Percentiles rank a stretch among this genome's conserved stretches.
Evolutionary conservation across 352 stramenopile species (phyloP).

Genomic region (Synura sp.): DNA sequence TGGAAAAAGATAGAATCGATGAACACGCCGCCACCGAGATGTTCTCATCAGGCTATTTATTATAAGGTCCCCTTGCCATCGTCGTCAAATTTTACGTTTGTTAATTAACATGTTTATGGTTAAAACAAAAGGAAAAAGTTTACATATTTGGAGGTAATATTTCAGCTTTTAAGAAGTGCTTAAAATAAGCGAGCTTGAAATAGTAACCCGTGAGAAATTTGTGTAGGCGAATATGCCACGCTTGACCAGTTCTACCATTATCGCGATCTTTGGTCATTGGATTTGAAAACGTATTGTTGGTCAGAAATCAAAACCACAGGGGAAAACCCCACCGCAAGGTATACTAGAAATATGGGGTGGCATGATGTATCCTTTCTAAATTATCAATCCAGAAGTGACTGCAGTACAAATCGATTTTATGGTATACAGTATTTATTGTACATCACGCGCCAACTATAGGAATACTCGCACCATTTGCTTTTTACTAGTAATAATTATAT

Average conservation of each 20-base stretch:
- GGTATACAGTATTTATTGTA: no score
- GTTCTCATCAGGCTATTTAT: slow-evolving; percentile 75
- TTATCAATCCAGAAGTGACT: no score
- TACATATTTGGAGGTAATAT: slow-evolving; percentile 97
- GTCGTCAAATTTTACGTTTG: background rate
- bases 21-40: slow-evolving; percentile 78
- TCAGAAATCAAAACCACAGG: slow-evolving; percentile 75
- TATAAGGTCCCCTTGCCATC: slow-evolving; percentile 13
- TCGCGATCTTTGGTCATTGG: slow-evolving; percentile 74
- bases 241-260: slow-evolving; percentile 97
- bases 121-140: slow-evolving; percentile 73
- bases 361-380: no score
- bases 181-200: no score
- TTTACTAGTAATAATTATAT: no score
- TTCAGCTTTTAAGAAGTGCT: no score
- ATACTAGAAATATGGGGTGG: no score
- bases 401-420: no score
- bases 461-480: no score
- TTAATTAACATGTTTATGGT: background rate
- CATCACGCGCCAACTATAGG: no score
- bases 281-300: slow-evolving; percentile 89
- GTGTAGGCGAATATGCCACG: slow-evolving; percentile 91
- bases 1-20: slow-evolving; percentile 80
- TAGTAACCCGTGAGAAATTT: no score
- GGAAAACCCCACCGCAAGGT: background rate